These are phyloP conservation scores for Plasmodium sp. DNA, from an alignment of 169 alveolate species.

Conservation along the genomic window DNA sequence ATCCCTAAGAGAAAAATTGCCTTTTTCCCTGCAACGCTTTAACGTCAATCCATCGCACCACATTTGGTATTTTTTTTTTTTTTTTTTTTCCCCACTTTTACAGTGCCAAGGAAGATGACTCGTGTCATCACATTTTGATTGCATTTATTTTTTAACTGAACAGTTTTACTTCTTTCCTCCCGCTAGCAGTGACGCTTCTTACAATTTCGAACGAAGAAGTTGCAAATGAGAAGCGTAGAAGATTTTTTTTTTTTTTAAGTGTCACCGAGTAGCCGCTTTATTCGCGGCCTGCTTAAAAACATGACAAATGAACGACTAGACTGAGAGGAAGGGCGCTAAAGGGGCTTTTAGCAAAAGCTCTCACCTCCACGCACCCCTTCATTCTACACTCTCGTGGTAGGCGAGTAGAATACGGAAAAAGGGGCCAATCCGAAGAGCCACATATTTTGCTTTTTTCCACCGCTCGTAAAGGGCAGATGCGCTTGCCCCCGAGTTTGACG, in stretches of 20 bases:
- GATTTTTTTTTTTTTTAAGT: background rate
- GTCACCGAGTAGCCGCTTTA: background rate
- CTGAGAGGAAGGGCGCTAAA: background rate
- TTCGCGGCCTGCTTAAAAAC: background rate
- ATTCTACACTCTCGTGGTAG: background rate
- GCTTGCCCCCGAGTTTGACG: background rate
- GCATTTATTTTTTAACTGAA: background rate
- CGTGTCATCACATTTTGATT: background rate
- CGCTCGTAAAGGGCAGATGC: background rate
- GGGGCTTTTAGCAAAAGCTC: background rate
- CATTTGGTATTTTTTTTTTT: background rate
- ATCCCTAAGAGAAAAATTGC: background rate
- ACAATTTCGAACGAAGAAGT: background rate
- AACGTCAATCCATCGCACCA: background rate
- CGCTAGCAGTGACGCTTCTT: background rate
- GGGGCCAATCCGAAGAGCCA: background rate
- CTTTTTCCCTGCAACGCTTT: background rate
- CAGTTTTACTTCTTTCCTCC: background rate
- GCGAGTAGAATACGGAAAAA: background rate
- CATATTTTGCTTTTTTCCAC: background rate
- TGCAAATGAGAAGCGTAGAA: background rate
- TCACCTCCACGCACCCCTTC: background rate
- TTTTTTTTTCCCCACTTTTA: background rate
- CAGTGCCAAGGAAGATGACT: background rate
- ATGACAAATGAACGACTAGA: background rate